Evolutionary conservation across 2,329 filamentous ascomycete species (phyloP), one percentile per base, ranked within the genome.

Genomic region (Aschersonia sp.): DNA sequence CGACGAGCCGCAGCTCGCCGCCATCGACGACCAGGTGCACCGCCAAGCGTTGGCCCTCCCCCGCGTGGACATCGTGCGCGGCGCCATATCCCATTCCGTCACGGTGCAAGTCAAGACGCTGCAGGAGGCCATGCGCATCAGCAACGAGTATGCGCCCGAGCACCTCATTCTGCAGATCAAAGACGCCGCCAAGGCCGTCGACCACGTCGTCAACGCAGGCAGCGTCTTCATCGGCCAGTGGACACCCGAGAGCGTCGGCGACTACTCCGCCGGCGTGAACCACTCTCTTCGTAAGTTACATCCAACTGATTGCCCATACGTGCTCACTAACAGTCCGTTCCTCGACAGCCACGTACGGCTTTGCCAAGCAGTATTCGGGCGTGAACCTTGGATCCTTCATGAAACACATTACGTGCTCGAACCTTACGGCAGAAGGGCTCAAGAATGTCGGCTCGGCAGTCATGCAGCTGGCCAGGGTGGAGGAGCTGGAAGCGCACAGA

Each of bases 251-350:
- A 94, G 87, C 63, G 92, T 98, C 3, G 92, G 92, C 44, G 92
- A 98, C 64, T 98, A 98, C 70, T 95, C 89, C 53, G 92, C 92
- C 47, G 92, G 92, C 59, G 92, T 98, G 42, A 98, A 98, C 65
- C 92, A 98, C 72, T 94, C 87, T 50, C 71, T 98, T 54, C 92
- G 89, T 94, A 83, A 78, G 87, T 83, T 40, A 45, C 20, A 6
- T 42, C 9, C n/a, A 6, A 28, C 1, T 42, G 9, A 7, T 38
- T 38, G 20, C 35, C 35, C 35, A 12, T 38, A 7, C 35, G 35
- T 38, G 7, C 35, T 38, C 12, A 7, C 7, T 7, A 38, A 12
- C 12, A 7, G 6, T 38, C 12, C 43, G 44, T 32, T 30, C 32
- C 20, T 45, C 32, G 9, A 3, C 56, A 94, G 89, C 92, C 47